Evolutionary conservation across 805 yeast species (phyloP), one percentile per base, ranked within the genome.

Genomic region (Candida morakotiae): DNA sequence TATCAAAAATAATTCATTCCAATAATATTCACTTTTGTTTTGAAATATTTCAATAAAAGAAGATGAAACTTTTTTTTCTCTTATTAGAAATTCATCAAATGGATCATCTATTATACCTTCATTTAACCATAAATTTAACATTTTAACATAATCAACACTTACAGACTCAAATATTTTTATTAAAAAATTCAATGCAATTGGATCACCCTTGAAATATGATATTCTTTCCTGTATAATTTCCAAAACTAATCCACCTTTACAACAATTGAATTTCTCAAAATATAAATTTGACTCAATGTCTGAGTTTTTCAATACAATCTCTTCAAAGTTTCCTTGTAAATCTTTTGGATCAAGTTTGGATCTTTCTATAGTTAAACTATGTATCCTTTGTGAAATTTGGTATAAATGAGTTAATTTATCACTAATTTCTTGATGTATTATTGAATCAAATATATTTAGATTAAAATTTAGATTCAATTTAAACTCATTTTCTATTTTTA

Each of bases 191-290:
- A 63, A 62, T 0, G 84, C 74, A 2, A 59, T 60, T 0, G 69
- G 53, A 51, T 88, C 93, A 2, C 97, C 97, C 37, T 75, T 72
- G 47, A 71, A 75, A 2, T 65, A 62, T 25, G 72, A 71, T 5
- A 83, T 63, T 46, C 80, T 63, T 15, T 64, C 66, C 38, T 84
- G 83, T 1, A 93, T 64, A 1, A 83, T 64, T 36, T 73, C 66
- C 26, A 91, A 58, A 0, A 85, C 73, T 9, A 81, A 56, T 0
- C 96, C 96, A 23, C 98, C 98, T 59, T 83, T 85, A 15, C 82
- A 83, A 16, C 67, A 62, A 27, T 71, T 66, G 37, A 78, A 73
- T 27, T 65, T 66, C n/a, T 36, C 35, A 23, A 31, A 23, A 27
- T 31, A 36, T 34, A 37, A 22, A 8, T 71, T 55, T 10, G 37